Evolutionary conservation across 2,329 filamentous ascomycete genomes (phyloP), one percentile per base, ranked within the genome.

Genomic region (Aspergillus proliferans): DNA sequence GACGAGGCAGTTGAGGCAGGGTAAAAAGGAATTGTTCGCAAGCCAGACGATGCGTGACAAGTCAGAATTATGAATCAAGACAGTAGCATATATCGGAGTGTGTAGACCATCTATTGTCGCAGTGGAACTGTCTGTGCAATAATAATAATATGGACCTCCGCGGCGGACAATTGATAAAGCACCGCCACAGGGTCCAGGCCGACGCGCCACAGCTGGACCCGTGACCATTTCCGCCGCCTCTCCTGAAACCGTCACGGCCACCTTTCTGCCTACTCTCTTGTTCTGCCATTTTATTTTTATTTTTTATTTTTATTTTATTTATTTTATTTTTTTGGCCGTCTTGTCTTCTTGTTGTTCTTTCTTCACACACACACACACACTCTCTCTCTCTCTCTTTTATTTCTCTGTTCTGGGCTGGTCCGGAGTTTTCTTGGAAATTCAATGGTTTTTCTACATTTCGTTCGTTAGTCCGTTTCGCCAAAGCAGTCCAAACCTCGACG

Each of bases 401-500:
- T 41, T 24, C 42, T 55, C 53, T 47, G 49, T 53, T 52, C 43
- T 58, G 55, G 53, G 51, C 47, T 59, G 56, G 55, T 52, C 52
- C 53, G 15, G 53, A 57, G 61, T 55, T 58, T 51, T 52, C 48
- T 44, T 54, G 51, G 55, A 54, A 59, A 53, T 52, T 62, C 58
- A 58, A 67, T 68, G 62, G 36, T 60, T 56, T 47, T 47, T 54
- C 51, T 48, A 46, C 36, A 49, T 48, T 58, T 52, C 56, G 36
- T 46, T 61, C 63, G 58, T 58, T 67, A 56, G 57, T 42, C 41
- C 26, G 46, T 55, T 50, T 50, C 55, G 51, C 50, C 51, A 52
- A 49, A 40, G 46, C 46, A 45, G 24, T 39, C 19, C 45, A 47
- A 50, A 46, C 19, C 43, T 14, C 10, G 5, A 26, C 26, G 18